phyloP scores from a whole-genome alignment of 2,329 filamentous ascomycete species.

The Calonectria henricotiae region DNA sequence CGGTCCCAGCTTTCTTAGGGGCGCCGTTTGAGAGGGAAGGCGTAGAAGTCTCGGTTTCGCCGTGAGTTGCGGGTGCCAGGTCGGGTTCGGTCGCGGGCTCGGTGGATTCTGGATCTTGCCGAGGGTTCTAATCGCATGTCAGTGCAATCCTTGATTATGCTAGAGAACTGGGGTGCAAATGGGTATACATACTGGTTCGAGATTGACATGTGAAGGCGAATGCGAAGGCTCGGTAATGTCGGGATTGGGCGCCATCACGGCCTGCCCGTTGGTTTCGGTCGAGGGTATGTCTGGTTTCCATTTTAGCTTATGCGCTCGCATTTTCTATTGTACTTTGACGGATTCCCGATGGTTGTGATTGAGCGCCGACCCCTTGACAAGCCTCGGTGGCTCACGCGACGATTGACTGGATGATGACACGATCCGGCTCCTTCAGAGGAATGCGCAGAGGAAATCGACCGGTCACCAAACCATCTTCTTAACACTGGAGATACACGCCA shows the following conservation, averaged over 20 bases:
- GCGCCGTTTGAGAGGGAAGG: constrained; percentile 40
- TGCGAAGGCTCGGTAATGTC: constrained; percentile 36
- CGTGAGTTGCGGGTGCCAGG: constrained; percentile 44
- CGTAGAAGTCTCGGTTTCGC: constrained; percentile 41
- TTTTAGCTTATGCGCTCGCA: constrained; percentile 34
- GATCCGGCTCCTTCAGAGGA: constrained; percentile 27
- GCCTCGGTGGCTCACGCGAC: constrained; percentile 16
- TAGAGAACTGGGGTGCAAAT: not conserved
- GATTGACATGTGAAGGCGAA: constrained; percentile 31
- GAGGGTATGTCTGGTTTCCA: constrained; percentile 24
- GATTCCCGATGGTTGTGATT: not conserved
- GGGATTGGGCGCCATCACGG: constrained; percentile 45
- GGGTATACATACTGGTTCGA: constrained; percentile 20
- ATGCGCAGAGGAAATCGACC: constrained; percentile 19
- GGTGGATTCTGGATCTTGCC: constrained; percentile 34
- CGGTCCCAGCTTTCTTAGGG: constrained; percentile 48
- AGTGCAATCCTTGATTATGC: constrained; percentile 29
- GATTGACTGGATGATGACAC: constrained; percentile 23
- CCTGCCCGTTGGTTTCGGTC: constrained; percentile 46
- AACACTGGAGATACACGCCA: not conserved
- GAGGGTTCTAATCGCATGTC: constrained; percentile 11
- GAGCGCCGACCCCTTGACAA: not conserved
- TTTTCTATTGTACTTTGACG: not conserved
- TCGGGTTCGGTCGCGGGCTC: constrained; percentile 37
- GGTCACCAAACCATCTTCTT: not conserved